Evolutionary conservation across 2,329 filamentous ascomycete species (phyloP).

Genomic region (Venturia effusa): DNA sequence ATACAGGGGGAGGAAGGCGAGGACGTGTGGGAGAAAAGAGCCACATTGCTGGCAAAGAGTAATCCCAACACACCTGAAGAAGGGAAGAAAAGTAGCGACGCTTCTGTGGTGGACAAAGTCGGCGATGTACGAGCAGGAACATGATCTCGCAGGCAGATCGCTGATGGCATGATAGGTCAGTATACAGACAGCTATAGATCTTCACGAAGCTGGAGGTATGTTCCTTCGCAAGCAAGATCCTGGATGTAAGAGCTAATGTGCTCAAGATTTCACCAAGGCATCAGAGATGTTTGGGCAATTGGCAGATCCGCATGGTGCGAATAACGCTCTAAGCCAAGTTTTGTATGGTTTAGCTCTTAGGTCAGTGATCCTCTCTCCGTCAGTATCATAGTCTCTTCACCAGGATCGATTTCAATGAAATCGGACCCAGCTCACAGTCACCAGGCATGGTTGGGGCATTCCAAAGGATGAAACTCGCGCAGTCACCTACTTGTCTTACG

Average conservation of each 20-base stretch:
- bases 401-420: not conserved
- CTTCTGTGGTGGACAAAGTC: conserved; percentile 25
- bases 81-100: conserved; percentile 21
- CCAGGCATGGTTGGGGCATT: conserved; percentile 88
- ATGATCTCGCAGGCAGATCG: not conserved
- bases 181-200: conserved; percentile 89
- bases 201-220: conserved; percentile 69
- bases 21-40: conserved; percentile 81
- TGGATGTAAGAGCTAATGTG: not conserved
- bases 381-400: conserved; percentile 8
- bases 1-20: conserved; percentile 41
- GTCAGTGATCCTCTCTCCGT: conserved; percentile 1
- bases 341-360: conserved; percentile 71
- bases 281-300: conserved; percentile 78
- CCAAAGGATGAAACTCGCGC: conserved; percentile 59
- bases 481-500: conserved; percentile 74
- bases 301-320: conserved; percentile 72
- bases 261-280: conserved; percentile 56
- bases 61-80: conserved; percentile 30
- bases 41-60: conserved; percentile 69
- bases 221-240: conserved; percentile 7
- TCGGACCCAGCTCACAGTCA: not conserved
- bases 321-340: conserved; percentile 91
- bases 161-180: conserved; percentile 23
- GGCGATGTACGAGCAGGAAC: conserved; percentile 27